A percentile compares a stretch with the other conserved stretches of the same genome.
These are phyloP conservation scores for Ammopiptanthus mongolicus DNA, from an alignment of 306 rosid genomes.

Conservation along the genomic window DNA sequence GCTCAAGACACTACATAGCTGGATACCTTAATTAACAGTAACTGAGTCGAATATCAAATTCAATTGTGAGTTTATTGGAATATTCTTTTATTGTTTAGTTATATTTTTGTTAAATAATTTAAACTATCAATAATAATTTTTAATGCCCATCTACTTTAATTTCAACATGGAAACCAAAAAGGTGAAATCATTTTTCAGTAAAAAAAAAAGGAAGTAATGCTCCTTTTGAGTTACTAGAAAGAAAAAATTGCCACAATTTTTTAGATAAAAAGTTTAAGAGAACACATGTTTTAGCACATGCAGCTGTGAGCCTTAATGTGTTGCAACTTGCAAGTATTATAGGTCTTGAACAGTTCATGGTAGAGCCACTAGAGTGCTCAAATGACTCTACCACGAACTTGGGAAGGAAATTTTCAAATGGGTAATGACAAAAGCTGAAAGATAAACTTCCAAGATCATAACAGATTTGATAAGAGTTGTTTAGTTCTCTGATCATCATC, in stretches of 20 bases:
- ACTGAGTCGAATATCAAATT: background rate
- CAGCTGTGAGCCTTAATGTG: background rate
- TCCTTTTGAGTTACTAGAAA: background rate
- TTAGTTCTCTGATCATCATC: background rate
- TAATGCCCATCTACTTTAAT: background rate
- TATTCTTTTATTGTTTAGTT: no score
- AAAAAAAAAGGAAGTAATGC: background rate
- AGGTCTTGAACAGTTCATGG: background rate
- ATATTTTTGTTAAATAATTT: no score
- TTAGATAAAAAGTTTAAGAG: background rate
- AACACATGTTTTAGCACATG: background rate
- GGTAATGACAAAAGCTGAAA: background rate
- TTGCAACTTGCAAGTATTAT: background rate
- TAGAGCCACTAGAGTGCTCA: background rate
- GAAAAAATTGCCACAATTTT: background rate
- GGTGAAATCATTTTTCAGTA: background rate
- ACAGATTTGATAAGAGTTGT: background rate
- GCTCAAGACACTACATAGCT: background rate
- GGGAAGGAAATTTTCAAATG: background rate
- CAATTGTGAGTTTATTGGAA: background rate
- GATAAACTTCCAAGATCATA: background rate
- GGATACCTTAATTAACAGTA: constrained; percentile 13
- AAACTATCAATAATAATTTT: no score
- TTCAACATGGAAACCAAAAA: background rate
- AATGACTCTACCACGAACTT: background rate